Conservation (phyloP, 179 eudicot species). For the Pouteria campechiana region DNA sequence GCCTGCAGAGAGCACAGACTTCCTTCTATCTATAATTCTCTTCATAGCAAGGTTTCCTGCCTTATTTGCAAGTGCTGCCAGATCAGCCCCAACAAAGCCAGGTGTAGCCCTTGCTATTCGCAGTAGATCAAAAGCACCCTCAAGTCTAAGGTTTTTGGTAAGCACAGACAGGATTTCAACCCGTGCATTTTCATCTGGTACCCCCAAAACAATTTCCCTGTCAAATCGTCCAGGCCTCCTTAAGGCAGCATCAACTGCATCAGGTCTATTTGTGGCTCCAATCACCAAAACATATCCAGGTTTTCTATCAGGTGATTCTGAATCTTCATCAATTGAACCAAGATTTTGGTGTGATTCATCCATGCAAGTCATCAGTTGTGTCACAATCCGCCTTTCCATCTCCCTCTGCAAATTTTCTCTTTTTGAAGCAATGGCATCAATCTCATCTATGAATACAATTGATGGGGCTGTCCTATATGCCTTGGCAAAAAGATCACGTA, state of each 20-base stretch:
- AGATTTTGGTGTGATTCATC: constrained; percentile 60
- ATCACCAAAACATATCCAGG: constrained; percentile 77
- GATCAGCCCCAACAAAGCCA: constrained; percentile 93
- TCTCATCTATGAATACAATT: constrained; percentile 87
- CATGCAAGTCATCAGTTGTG: constrained; percentile 90
- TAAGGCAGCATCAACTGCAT: constrained; percentile 80
- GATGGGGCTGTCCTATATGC: constrained; percentile 87
- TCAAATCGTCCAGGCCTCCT: constrained; percentile 88
- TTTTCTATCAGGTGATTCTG: constrained; percentile 19
- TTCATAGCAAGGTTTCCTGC: constrained; percentile 92
- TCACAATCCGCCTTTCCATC: constrained; percentile 87
- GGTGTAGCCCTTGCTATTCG: constrained; percentile 76
- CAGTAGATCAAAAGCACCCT: constrained; percentile 62
- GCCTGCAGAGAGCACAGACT: constrained; percentile 26
- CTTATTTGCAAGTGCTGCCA: constrained; percentile 60
- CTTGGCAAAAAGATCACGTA: constrained; percentile 76
- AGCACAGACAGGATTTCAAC: constrained; percentile 58
- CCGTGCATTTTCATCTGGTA: constrained; percentile 84
- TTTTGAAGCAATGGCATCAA: constrained; percentile 90
- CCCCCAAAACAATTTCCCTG: constrained; percentile 63
- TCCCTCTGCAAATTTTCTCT: constrained; percentile 83
- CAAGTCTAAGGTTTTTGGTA: constrained; percentile 49
- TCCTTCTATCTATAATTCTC: constrained; percentile 54
- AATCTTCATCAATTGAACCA: constrained; percentile 13
- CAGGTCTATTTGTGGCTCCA: constrained; percentile 93